phyloP scores from a whole-genome alignment of 2,329 filamentous ascomycete species.

The Cladosporium cucumerinum region DNA sequence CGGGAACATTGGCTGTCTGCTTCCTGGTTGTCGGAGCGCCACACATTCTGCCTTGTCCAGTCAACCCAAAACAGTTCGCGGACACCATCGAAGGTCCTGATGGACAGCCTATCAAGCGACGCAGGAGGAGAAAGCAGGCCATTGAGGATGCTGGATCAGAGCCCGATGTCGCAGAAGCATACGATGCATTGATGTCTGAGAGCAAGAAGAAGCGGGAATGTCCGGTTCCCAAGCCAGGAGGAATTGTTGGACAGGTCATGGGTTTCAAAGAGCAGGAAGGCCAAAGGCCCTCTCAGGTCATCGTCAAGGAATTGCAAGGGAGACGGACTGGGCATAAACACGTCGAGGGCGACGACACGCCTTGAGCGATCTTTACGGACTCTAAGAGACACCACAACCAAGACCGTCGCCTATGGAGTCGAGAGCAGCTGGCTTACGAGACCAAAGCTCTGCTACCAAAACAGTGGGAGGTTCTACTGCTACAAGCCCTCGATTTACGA shows the following conservation, averaged over 20 bases:
- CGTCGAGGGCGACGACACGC: not conserved
- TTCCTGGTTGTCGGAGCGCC: slow-evolving; percentile 91
- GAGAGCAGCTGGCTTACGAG: not conserved
- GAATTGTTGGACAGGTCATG: slow-evolving; percentile 70
- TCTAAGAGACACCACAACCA: not conserved
- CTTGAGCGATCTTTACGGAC: not conserved
- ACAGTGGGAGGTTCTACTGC: not conserved
- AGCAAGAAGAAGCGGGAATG: slow-evolving; percentile 63
- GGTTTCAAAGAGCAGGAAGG: slow-evolving; percentile 56
- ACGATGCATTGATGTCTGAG: slow-evolving; percentile 9
- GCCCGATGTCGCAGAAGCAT: not conserved
- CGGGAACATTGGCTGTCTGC: slow-evolving; percentile 81
- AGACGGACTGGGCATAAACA: slow-evolving; percentile 12
- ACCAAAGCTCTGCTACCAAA: not conserved
- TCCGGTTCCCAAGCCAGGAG: slow-evolving; percentile 85
- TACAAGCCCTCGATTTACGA: not conserved
- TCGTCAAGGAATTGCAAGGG: slow-evolving; percentile 26
- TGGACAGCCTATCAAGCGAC: slow-evolving; percentile 31
- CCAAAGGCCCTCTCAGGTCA: slow-evolving; percentile 25
- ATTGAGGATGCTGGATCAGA: slow-evolving; percentile 12
- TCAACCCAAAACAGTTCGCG: slow-evolving; percentile 68
- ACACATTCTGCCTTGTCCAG: slow-evolving; percentile 87
- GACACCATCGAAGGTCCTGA: slow-evolving; percentile 51
- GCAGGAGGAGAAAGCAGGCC: slow-evolving; percentile 41
- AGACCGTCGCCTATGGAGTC: not conserved